These are phyloP conservation scores for Thalassiosira mediterranea DNA, from an alignment of 352 stramenopile genomes.

Conservation along the genomic window DNA sequence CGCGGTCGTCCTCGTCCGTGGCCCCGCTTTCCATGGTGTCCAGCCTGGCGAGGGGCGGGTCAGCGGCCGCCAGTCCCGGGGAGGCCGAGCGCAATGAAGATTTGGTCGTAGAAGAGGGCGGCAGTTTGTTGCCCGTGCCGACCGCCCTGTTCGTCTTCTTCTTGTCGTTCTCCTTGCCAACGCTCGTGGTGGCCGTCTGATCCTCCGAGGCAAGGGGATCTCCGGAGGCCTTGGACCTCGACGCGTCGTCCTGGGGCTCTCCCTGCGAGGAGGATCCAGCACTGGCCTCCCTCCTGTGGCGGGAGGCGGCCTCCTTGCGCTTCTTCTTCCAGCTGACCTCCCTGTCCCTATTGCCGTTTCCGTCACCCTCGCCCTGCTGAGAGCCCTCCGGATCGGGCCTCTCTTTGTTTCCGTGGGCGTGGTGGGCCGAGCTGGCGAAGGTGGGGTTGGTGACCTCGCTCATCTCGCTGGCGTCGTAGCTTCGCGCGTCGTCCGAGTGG, in stretches of 20 bases:
- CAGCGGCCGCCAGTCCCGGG: conserved; percentile 14
- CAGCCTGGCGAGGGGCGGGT: conserved; percentile 27
- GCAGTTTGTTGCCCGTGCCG: background rate
- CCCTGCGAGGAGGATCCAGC: background rate
- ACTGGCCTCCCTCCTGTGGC: conserved; percentile 1
- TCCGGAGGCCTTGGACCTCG: no score
- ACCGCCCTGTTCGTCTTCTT: conserved; percentile 2
- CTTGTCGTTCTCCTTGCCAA: conserved; percentile 38
- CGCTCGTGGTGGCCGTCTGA: no score
- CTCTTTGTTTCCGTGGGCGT: background rate
- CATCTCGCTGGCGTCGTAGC: conserved; percentile 52
- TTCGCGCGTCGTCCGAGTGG: conserved; percentile 21
- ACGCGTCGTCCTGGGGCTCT: no score
- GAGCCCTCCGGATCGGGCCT: conserved; percentile 32
- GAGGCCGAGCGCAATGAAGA: no score
- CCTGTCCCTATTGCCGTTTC: background rate
- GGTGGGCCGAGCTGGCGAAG: conserved; percentile 22
- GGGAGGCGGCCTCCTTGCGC: no score
- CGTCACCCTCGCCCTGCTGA: no score
- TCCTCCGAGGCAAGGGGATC: no score
- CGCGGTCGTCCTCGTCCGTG: background rate
- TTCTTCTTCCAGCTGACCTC: background rate
- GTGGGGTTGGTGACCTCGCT: conserved; percentile 54
- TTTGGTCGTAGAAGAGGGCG: background rate
- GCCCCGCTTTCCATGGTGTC: conserved; percentile 20